Evolutionary conservation across 768 basidiomycete species (phyloP).

Genomic region (Naganishia vishniacii): DNA sequence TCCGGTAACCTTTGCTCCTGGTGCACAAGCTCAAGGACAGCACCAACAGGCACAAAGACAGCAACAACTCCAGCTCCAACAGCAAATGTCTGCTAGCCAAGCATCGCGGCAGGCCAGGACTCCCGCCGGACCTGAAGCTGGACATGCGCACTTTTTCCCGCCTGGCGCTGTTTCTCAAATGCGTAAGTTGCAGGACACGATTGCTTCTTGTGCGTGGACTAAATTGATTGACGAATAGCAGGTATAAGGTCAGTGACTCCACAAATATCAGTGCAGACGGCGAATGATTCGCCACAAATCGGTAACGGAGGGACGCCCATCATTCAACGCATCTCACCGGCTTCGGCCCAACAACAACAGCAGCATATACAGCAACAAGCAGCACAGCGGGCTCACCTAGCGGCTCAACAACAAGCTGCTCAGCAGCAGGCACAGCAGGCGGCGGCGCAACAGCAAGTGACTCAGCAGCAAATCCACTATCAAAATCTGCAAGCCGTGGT

Average conservation of each 20-base stretch:
- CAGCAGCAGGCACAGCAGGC: background rate
- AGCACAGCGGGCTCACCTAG: slow-evolving; percentile 6
- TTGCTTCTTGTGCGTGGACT: background rate
- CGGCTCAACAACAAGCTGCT: slow-evolving; percentile 7
- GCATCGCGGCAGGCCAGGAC: background rate
- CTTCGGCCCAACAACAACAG: too few relatives aligned
- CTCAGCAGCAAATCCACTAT: background rate
- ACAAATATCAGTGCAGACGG: slow-evolving; percentile 4
- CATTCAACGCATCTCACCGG: background rate
- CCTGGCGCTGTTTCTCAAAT: slow-evolving; percentile 3
- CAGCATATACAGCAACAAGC: background rate
- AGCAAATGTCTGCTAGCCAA: background rate
- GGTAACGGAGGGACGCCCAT: background rate
- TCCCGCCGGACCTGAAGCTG: background rate
- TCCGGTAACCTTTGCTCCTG: too few relatives aligned
- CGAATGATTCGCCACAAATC: slow-evolving; percentile 3
- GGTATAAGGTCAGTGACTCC: slow-evolving; percentile 2
- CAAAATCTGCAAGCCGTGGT: background rate
- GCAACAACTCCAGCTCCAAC: slow-evolving; percentile 3
- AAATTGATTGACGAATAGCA: background rate
- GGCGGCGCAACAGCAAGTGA: background rate
- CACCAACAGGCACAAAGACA: slow-evolving; percentile 26
- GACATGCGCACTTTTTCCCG: background rate
- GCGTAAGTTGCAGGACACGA: background rate
- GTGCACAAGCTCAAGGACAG: too few relatives aligned